Evolutionary conservation across 2,329 filamentous ascomycete species (phyloP).

Genomic region (Penicillium sp.): DNA sequence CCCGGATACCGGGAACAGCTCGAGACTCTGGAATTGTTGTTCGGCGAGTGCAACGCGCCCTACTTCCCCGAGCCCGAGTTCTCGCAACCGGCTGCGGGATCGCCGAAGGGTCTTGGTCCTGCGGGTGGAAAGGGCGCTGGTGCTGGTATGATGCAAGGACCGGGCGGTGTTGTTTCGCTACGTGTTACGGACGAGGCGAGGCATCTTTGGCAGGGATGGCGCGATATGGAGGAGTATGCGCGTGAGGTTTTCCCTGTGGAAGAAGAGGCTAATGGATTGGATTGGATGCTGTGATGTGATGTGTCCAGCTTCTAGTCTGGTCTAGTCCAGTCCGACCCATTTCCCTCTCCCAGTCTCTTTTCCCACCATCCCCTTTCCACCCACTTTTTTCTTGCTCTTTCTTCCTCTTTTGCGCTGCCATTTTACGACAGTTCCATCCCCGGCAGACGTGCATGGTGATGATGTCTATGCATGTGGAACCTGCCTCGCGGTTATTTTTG

Average conservation of each 20-base stretch:
- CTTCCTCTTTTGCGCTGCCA: slow-evolving; percentile 3
- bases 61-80: slow-evolving; percentile 67
- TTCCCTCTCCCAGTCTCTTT: background rate
- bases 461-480: slow-evolving; percentile 28
- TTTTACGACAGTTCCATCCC: slow-evolving; percentile 23
- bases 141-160: slow-evolving; percentile 51
- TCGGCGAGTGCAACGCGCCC: slow-evolving; percentile 62
- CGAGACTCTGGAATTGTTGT: slow-evolving; percentile 64
- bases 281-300: slow-evolving; percentile 79
- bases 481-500: slow-evolving; percentile 17
- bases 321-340: background rate
- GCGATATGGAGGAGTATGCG: slow-evolving; percentile 92
- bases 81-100: slow-evolving; percentile 43
- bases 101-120: slow-evolving; percentile 42
- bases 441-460: slow-evolving; percentile 31
- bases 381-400: background rate
- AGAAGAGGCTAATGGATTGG: slow-evolving; percentile 89
- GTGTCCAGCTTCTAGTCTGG: background rate
- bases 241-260: slow-evolving; percentile 92
- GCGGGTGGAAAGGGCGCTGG: slow-evolving; percentile 45
- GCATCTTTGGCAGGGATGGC: slow-evolving; percentile 86
- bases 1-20: slow-evolving; percentile 88
- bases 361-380: background rate
- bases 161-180: slow-evolving; percentile 64
- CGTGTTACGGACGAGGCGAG: slow-evolving; percentile 76